A percentile compares a stretch with the other conserved stretches of the same genome.
Evolutionary conservation across 2,329 filamentous ascomycete genomes (phyloP).

Genomic region (Diaporthe sp.): DNA sequence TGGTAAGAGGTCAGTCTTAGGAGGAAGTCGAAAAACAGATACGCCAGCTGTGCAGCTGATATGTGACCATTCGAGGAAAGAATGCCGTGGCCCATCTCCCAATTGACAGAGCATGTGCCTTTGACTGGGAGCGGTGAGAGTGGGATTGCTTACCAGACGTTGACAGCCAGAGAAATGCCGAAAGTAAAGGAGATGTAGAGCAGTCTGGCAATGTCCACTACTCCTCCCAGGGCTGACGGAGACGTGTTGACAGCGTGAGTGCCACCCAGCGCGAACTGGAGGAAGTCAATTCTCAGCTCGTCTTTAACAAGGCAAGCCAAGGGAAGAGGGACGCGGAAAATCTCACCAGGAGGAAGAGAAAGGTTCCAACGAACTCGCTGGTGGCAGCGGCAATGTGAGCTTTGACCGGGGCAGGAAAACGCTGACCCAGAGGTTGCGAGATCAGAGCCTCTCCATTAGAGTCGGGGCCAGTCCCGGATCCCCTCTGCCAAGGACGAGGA

Average conservation of each 20-base stretch:
- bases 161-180: constrained; percentile 63
- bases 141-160: constrained; percentile 57
- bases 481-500: constrained; percentile 36
- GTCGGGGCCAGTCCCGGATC: constrained; percentile 12
- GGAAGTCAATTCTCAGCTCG: neutral
- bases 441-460: constrained; percentile 32
- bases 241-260: constrained; percentile 46
- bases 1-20: neutral
- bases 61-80: neutral
- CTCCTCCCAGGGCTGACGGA: constrained; percentile 39
- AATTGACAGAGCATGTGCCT: neutral
- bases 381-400: constrained; percentile 57
- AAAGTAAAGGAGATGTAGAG: constrained; percentile 65
- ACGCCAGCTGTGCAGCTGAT: neutral
- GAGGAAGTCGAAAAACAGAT: neutral
- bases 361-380: constrained; percentile 66
- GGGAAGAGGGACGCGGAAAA: constrained; percentile 39
- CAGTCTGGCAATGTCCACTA: constrained; percentile 52
- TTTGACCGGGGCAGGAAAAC: constrained; percentile 32
- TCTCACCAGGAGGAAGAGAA: constrained; percentile 61
- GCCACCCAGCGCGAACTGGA: constrained; percentile 46
- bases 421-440: constrained; percentile 26
- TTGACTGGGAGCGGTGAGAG: neutral
- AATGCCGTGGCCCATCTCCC: neutral
- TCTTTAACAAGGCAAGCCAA: neutral